phyloP scores from a whole-genome alignment of 345 rosid species.

The Eucalyptus caleyi region DNA sequence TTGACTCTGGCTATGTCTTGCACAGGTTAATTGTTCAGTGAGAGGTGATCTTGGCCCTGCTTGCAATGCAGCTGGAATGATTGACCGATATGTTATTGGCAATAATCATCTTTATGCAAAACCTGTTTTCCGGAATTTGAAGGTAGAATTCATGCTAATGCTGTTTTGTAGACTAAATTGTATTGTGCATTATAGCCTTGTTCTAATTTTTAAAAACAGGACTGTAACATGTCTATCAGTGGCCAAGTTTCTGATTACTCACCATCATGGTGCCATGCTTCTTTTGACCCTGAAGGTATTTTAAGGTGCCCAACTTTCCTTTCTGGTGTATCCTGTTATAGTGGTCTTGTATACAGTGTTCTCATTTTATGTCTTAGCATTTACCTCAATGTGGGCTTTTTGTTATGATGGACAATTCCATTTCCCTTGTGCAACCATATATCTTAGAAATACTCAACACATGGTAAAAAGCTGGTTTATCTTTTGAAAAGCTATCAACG shows the following conservation, averaged over 20 bases:
- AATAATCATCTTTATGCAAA: constrained; percentile 21
- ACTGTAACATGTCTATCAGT: constrained; percentile 13
- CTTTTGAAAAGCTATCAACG: background rate
- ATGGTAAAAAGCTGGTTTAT: background rate
- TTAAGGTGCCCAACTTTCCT: constrained; percentile 7
- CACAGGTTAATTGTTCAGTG: constrained; percentile 28
- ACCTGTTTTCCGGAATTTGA: constrained; percentile 30
- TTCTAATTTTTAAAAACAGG: constrained; percentile 3
- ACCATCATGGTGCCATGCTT: constrained; percentile 40
- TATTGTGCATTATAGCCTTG: background rate
- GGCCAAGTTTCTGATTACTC: constrained; percentile 16
- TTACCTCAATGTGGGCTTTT: background rate
- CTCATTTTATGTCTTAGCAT: background rate
- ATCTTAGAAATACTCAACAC: background rate
- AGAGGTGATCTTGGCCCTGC: constrained; percentile 39
- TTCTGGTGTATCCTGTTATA: background rate
- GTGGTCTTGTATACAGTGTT: background rate
- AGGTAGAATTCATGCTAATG: constrained; percentile 2
- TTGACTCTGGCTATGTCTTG: background rate
- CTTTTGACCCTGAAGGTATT: constrained; percentile 40
- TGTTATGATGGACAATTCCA: background rate
- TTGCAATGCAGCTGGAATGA: constrained; percentile 38
- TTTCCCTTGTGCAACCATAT: background rate
- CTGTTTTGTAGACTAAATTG: background rate
- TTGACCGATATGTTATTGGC: constrained; percentile 29